Evolutionary conservation across 805 yeast genomes (phyloP).

Genomic region (Schwanniomyces pseudopolymorphus): DNA sequence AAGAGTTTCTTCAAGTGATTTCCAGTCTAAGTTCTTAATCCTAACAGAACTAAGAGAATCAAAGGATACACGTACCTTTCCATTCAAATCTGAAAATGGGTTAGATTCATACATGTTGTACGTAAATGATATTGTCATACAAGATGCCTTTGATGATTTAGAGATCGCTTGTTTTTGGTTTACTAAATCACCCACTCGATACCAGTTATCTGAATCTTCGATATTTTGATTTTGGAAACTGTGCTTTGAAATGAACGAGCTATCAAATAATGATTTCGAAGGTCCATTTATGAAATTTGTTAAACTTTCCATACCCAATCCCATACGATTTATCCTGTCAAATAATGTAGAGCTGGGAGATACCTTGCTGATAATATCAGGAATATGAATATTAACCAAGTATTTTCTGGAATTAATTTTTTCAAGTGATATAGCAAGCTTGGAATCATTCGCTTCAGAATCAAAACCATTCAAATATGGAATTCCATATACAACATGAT

Average conservation of each 20-base stretch:
- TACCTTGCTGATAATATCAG: slow-evolving; percentile 38
- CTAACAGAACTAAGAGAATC: slow-evolving; percentile 23
- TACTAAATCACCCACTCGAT: slow-evolving; percentile 14
- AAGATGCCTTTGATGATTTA: slow-evolving; percentile 13
- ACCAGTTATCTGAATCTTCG: slow-evolving; percentile 8
- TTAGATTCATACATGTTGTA: slow-evolving; percentile 33
- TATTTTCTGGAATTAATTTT: slow-evolving; percentile 35
- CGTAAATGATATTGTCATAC: slow-evolving; percentile 37
- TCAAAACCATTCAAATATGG: slow-evolving; percentile 10
- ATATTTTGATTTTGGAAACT: slow-evolving; percentile 19
- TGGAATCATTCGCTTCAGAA: slow-evolving; percentile 1
- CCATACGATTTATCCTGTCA: slow-evolving; percentile 6
- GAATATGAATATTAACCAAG: slow-evolving; percentile 38
- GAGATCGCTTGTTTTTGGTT: neutral
- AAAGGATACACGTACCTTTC: slow-evolving; percentile 25
- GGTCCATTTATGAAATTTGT: slow-evolving; percentile 10
- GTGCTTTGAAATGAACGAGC: slow-evolving; percentile 8
- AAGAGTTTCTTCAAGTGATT: slow-evolving; percentile 27
- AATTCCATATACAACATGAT: slow-evolving; percentile 32
- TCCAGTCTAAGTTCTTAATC: slow-evolving; percentile 20
- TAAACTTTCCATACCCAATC: slow-evolving; percentile 9
- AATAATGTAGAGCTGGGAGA: slow-evolving; percentile 26
- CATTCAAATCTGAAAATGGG: slow-evolving; percentile 25
- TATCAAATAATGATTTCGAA: slow-evolving; percentile 14
- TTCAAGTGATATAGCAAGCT: slow-evolving; percentile 36